phyloP scores from a whole-genome alignment of 257 asterid genomes.

The Nicotiana sylvestris region DNA sequence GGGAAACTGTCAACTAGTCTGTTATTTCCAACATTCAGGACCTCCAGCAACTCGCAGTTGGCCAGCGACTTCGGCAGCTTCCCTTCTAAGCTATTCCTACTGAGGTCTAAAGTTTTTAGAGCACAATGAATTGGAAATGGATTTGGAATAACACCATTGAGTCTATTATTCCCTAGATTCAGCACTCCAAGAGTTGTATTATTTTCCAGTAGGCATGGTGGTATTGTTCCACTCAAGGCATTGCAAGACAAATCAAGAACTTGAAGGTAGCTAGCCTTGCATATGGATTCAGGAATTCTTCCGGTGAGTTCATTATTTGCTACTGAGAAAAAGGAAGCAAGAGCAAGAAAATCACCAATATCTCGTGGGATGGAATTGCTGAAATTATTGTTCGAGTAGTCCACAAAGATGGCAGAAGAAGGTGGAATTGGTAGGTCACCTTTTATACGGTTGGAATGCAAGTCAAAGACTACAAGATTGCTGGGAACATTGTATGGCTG shows the following conservation, averaged over 20 bases:
- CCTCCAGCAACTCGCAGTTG: conserved; percentile 34
- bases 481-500: conserved; percentile 20
- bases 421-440: conserved; percentile 36
- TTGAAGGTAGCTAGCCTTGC: conserved; percentile 22
- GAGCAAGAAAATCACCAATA: conserved; percentile 13
- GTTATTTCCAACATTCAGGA: conserved; percentile 44
- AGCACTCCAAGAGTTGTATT: conserved; percentile 15
- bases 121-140: conserved; percentile 22
- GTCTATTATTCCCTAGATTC: conserved; percentile 31
- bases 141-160: conserved; percentile 34
- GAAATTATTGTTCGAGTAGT: conserved; percentile 49
- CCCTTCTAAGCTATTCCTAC: conserved; percentile 29
- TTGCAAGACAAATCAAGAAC: conserved; percentile 49
- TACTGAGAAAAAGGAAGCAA: conserved; percentile 25
- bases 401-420: conserved; percentile 20
- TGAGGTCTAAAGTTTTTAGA: conserved; percentile 37
- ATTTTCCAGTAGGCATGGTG: conserved; percentile 24
- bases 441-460: conserved; percentile 27
- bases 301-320: conserved; percentile 32
- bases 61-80: conserved; percentile 35
- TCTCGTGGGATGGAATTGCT: conserved; percentile 28
- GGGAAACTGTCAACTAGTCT: conserved; percentile 37
- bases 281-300: conserved; percentile 36
- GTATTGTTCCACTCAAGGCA: conserved; percentile 32
- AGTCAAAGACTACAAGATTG: conserved; percentile 23